Percentiles rank a stretch among this genome's conserved stretches.
Conservation (phyloP, 805 yeast species). For the Pichia sporocuriosa region DNA sequence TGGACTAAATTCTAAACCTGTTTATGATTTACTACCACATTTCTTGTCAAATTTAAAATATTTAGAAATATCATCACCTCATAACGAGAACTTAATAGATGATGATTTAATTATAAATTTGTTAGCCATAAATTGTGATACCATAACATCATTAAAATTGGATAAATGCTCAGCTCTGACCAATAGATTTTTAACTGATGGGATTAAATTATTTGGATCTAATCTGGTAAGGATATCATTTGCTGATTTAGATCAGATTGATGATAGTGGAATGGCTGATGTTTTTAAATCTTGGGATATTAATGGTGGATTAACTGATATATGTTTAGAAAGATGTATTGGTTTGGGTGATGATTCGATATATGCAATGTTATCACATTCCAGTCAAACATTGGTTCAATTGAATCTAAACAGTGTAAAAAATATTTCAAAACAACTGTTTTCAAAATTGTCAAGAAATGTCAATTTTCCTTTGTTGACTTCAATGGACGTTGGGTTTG, state of each 20-base stretch:
- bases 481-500: slow-evolving; percentile 71
- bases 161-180: slow-evolving; percentile 73
- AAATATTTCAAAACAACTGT: slow-evolving; percentile 43
- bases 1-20: slow-evolving; percentile 52
- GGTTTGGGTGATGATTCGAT: slow-evolving; percentile 59
- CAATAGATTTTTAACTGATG: slow-evolving; percentile 52
- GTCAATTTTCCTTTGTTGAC: slow-evolving; percentile 52
- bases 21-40: slow-evolving; percentile 61
- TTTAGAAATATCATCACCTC: slow-evolving; percentile 65
- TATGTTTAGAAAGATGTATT: slow-evolving; percentile 60
- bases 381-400: slow-evolving; percentile 58
- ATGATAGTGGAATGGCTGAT: slow-evolving; percentile 57
- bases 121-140: slow-evolving; percentile 54
- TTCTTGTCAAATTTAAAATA: slow-evolving; percentile 46
- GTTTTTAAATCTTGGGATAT: slow-evolving; percentile 53
- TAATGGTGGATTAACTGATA: slow-evolving; percentile 52
- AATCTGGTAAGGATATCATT: slow-evolving; percentile 54
- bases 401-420: slow-evolving; percentile 71
- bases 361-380: slow-evolving; percentile 53
- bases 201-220: slow-evolving; percentile 51
- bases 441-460: slow-evolving; percentile 40
- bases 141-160: slow-evolving; percentile 49
- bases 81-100: slow-evolving; percentile 53
- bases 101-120: slow-evolving; percentile 63
- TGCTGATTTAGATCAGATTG: slow-evolving; percentile 51